Evolutionary conservation across 2,329 filamentous ascomycete species (phyloP).

Genomic region (Trichoderma koningii): DNA sequence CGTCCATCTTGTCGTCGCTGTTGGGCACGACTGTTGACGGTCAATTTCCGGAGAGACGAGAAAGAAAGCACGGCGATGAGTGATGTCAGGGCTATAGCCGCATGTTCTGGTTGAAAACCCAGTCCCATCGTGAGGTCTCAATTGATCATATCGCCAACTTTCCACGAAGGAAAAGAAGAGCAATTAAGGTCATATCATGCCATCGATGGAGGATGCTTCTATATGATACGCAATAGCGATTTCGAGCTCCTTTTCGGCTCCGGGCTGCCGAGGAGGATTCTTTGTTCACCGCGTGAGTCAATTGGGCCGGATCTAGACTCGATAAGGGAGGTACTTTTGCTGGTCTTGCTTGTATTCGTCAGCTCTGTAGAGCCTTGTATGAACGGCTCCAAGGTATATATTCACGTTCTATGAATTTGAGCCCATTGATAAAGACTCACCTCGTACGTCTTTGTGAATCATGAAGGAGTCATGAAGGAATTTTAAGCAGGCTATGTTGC

Average conservation of each 20-base stretch:
- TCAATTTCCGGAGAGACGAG: constrained; percentile 1
- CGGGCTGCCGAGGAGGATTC: not conserved
- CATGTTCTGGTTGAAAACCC: not conserved
- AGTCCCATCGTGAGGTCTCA: not conserved
- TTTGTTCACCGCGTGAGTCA: constrained; percentile 17
- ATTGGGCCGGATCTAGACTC: constrained; percentile 6
- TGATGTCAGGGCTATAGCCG: not conserved
- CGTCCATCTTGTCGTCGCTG: constrained; percentile 6
- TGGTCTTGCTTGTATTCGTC: not conserved
- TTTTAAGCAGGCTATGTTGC: too few species aligned
- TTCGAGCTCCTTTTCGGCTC: not conserved
- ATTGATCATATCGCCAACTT: not conserved
- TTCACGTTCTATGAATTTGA: too few species aligned
- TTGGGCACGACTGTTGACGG: not conserved
- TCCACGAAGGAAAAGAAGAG: not conserved
- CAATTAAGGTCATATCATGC: not conserved
- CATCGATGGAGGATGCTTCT: not conserved
- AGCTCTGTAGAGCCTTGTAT: not conserved
- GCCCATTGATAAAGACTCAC: too few species aligned
- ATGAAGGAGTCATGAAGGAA: too few species aligned
- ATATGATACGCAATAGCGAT: not conserved
- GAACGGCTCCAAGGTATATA: too few species aligned
- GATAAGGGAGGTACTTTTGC: constrained; percentile 21
- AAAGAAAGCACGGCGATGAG: constrained; percentile 6
- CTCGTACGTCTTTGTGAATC: too few species aligned